Percentiles rank a stretch among this genome's conserved stretches.
Conservation (phyloP, 352 stramenopile species). For the Globisporangium rhizosaccharum region DNA sequence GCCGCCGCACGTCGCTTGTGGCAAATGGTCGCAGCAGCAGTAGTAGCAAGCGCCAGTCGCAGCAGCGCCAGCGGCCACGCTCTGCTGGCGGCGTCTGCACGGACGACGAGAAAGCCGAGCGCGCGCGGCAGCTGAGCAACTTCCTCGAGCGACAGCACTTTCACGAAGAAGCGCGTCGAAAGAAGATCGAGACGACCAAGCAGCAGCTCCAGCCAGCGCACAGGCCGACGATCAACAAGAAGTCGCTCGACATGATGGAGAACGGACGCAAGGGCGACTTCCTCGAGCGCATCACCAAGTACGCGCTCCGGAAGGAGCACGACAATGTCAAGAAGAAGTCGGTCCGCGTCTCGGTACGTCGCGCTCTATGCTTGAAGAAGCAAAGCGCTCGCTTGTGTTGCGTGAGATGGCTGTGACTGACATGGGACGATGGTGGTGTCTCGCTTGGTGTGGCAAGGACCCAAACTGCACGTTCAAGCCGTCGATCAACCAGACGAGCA, state of each 20-base stretch:
- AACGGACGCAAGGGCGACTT: constrained; percentile 80
- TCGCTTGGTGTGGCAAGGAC: constrained; percentile 28
- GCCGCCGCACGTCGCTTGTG: constrained; percentile 5
- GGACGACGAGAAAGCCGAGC: constrained; percentile 45
- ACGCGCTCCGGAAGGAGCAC: constrained; percentile 74
- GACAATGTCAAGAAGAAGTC: constrained; percentile 75
- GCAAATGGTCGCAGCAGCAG: constrained; percentile 2
- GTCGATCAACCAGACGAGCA: constrained; percentile 68
- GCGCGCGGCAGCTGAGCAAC: constrained; percentile 45
- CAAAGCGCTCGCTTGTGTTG: too few species aligned
- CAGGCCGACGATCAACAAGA: constrained; percentile 79
- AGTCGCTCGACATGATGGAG: constrained; percentile 72
- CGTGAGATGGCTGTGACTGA: neutral
- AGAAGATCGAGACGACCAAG: constrained; percentile 60
- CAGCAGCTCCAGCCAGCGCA: constrained; percentile 50
- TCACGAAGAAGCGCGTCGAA: constrained; percentile 57
- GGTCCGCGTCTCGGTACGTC: constrained; percentile 46
- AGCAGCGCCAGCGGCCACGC: constrained; percentile 31
- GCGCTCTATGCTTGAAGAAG: neutral
- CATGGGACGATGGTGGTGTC: neutral
- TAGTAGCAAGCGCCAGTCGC: neutral
- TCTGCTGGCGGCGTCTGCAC: constrained; percentile 41
- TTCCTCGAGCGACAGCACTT: constrained; percentile 76
- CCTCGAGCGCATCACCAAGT: constrained; percentile 69
- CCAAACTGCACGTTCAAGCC: constrained; percentile 84